phyloP scores from a whole-genome alignment of 1,284 basidiomycete species.

The Ustanciosporium gigantosporum region DNA sequence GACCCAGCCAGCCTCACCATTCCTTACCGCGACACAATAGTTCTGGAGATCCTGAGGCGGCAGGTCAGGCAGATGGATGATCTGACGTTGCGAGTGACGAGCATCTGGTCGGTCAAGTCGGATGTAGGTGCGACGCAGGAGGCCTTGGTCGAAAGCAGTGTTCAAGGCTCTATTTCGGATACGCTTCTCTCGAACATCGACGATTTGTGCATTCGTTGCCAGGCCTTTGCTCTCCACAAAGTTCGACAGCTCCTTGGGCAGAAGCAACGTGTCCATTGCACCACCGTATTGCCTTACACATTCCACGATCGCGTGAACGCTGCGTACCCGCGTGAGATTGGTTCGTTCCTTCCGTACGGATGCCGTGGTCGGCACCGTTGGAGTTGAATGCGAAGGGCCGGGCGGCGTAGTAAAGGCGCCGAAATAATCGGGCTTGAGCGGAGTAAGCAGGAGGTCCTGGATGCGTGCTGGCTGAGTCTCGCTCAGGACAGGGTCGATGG shows the following conservation, averaged over 20 bases:
- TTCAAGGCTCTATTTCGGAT: conserved; percentile 23
- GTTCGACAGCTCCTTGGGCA: conserved; percentile 16
- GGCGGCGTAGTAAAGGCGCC: too few relatives aligned
- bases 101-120: conserved; percentile 15
- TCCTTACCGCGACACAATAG: conserved; percentile 22
- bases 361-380: background rate
- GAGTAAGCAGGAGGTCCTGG: background rate
- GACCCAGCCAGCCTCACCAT: conserved; percentile 17
- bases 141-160: conserved; percentile 11
- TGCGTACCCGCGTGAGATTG: conserved; percentile 28
- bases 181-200: conserved; percentile 26
- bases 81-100: conserved; percentile 8
- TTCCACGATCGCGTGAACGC: conserved; percentile 19
- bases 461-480: too few relatives aligned
- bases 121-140: conserved; percentile 27
- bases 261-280: conserved; percentile 25
- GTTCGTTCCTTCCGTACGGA: conserved; percentile 20
- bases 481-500: too few relatives aligned
- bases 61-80: conserved; percentile 27
- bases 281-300: conserved; percentile 30
- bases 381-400: background rate
- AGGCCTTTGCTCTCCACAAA: conserved; percentile 27
- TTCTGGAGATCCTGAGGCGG: conserved; percentile 13
- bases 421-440: too few relatives aligned
- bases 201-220: conserved; percentile 23